Evolutionary conservation across 495 filamentous ascomycete species (phyloP).

Genomic region (Lophium mytilinum): DNA sequence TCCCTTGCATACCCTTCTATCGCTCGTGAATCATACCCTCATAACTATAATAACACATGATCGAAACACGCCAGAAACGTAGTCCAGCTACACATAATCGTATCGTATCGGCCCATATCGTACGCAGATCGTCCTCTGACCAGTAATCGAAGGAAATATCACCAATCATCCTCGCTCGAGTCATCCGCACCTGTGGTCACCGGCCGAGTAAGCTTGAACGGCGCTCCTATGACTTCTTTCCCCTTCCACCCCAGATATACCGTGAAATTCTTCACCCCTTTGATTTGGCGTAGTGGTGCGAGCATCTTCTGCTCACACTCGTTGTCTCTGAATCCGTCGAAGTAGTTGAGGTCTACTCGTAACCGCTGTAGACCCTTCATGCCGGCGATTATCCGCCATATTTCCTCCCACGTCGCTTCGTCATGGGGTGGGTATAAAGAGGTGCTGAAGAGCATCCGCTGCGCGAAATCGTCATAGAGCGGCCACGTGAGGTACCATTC

Average conservation of each 20-base stretch:
- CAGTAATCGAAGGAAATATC: no score
- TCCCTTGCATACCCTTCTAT: no score
- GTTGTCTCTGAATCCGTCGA: constrained; percentile 12
- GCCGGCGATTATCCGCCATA: constrained; percentile 17
- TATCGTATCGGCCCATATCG: no score
- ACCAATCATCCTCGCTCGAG: not conserved
- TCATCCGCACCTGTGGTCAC: not conserved
- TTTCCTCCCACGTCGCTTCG: constrained; percentile 21
- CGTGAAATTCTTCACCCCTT: not conserved
- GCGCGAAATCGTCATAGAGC: constrained; percentile 12
- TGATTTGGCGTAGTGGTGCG: constrained; percentile 5
- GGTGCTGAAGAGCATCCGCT: constrained; percentile 11
- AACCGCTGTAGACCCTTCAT: constrained; percentile 6
- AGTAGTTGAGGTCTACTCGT: constrained; percentile 7
- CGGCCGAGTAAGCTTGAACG: constrained; percentile 16
- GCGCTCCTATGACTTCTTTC: constrained; percentile 7
- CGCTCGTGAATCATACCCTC: no score
- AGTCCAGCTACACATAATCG: no score
- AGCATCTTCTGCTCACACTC: constrained; percentile 10
- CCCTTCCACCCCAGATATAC: constrained; percentile 15
- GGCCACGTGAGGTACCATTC: constrained; percentile 16
- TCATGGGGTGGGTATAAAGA: constrained; percentile 16
- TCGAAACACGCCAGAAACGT: no score
- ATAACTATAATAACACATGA: no score
- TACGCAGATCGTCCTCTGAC: no score